Evolutionary conservation across 2,329 filamentous ascomycete species (phyloP), one percentile per base, ranked within the genome.

Genomic region (Fusarium floridanum): DNA sequence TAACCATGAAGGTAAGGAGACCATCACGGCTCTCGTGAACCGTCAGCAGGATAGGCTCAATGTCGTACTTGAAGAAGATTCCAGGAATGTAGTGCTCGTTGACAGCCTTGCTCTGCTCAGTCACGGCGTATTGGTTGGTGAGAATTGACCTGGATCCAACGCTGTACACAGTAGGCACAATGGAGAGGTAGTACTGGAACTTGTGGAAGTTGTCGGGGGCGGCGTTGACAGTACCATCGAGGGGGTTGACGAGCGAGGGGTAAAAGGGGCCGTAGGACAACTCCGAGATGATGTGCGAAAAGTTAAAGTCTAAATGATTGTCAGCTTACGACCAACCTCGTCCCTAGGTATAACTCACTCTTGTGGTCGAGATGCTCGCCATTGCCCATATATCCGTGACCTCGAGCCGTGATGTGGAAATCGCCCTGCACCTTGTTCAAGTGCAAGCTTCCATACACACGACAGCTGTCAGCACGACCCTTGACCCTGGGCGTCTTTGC

Each of bases 71-170:
- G 89, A 99, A 94, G 82, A 98, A 99, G 72, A 99, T 91, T 36
- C 97, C 97, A 0, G 97, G 97, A 1, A 98, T 90, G 68, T 86
- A 73, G 77, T 87, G 91, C 79, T 97, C 93, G 64, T 88, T 86
- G 48, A 97, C 89, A 39, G 87, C 85, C 78, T 92, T 90, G 77
- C 90, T 93, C 86, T 98, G 95, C 81, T 95, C 94, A 1, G 95
- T 98, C 1, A 98, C 97, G 70, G 96, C 97, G 86, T 99, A 99
- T 84, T 99, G 97, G 87, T 99, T 99, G 17, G 97, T 98, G 83
- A 93, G 91, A 81, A 99, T 91, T 64, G 91, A 92, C 79, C 90
- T 89, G 36, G 84, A 82, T 56, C 87, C 88, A 69, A 93, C 88
- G 82, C 91, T 95, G 88, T 98, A 99, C 79, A 97, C 90, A 6